Base-by-base conservation (phyloP, 1,284 basidiomycete genomes). In the Microbotryomycetes sp. region DNA sequence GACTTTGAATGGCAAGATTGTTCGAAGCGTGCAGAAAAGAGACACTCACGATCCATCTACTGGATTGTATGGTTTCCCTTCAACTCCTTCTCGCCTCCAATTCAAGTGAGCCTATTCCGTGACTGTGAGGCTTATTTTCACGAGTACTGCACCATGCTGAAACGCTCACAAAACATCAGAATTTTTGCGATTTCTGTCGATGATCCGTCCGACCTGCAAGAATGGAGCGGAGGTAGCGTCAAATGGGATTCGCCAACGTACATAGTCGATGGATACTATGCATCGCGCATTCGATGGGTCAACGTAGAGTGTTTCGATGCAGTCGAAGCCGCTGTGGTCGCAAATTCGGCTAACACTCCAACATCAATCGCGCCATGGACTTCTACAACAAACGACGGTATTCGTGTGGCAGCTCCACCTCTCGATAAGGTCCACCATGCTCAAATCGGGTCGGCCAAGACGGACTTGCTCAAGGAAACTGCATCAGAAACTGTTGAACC, bases 21-120 rank as follows among this genome's bases (percentile, higher is more conserved):
- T 66, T 1, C 62, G 57, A 25, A 57, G 48, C 9, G 46, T 63
- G 9, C 31, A 54, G 36, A 54, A 47, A 28, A 32, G 56, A 3
- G 15, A 45, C 30, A 64, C 62, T 0, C 36, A 25, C 16, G 22
- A 14, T 19, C 49, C 55, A 4, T 16, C 25, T 23, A 25, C 22
- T 5, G 49, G 25, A 6, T 3, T 49, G 1, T 58, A 36, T 42
- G 36, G 26, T 48, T 66, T 51, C 48, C 65, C 65, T 4, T 56
- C 49, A 5, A 66, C 62, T 3, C 65, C 65, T 1, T 32, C 62
- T 3, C 50, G 65, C 4, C 54, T 66, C 12, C 62, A 56, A 6
- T 56, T 66, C 49, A 60, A 52, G 65, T 66, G 29, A 14, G 64
- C 36, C n/a, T n/a, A n/a, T n/a, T 42, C 36, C 29, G 2, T 2